Evolutionary conservation across 2,329 filamentous ascomycete species (phyloP), one percentile per base, ranked within the genome.

Genomic region (Pyricularia grisea): DNA sequence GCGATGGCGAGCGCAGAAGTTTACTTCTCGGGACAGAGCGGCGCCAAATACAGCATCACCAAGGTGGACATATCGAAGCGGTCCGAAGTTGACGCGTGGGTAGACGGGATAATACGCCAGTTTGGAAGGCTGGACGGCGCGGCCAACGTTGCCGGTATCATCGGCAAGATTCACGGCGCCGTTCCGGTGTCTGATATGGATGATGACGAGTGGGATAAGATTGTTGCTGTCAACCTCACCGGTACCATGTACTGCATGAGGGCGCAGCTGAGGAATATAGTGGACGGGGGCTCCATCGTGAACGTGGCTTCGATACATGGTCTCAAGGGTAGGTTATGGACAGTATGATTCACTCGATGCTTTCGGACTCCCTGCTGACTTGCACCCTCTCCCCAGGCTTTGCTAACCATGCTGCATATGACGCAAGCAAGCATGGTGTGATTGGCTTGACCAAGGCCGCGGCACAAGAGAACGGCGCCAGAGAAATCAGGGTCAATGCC

Each of bases 121-220:
- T 84, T 84, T 68, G 85, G 85, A 4, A 81, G 81, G 67, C 79
- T 87, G 10, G 83, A 87, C 72, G 82, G 84, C 4, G 84, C 85
- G 25, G 85, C 82, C 12, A 87, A 88, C 68, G 79, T 85, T 10
- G 86, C 86, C 4, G 84, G 84, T 63, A 73, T 80, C 63, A 82
- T 84, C 71, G 82, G 82, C 65, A 79, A 78, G 71, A 75, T 80
- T 65, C 81, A 83, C 70, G 78, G 78, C 14, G 71, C 78, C 69
- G 76, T 77, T 67, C 71, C 79, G 1, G 75, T 84, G 23, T 76
- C 76, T 2, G 82, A 73, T 20, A 58, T 67, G 65, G 67, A 36
- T 28, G 10, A 23, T 55, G 67, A n/a, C 27, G 68, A 70, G 65
- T 73, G 72, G 72, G 61, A 23, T 61, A 33, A 25, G 10, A 71